Evolutionary conservation across 164 flowering plant genomes (phyloP), one percentile per base, ranked within the genome.

Genomic region (Magnolia officinalis): DNA sequence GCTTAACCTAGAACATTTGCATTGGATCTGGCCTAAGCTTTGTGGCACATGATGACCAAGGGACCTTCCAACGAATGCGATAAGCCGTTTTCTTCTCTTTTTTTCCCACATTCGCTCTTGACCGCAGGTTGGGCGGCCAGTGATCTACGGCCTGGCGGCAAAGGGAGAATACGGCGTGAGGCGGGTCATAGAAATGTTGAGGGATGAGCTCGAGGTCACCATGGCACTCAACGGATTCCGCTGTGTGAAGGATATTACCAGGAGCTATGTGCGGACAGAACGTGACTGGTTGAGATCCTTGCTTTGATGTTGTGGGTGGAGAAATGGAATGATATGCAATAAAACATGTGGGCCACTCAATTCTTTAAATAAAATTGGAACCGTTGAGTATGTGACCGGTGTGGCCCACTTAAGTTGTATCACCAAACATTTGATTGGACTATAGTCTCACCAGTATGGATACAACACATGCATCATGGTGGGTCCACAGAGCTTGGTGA

Each of bases 221-320:
- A 91, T 90, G 95, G 90, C 94, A 49, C 91, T 91, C 5, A 72
- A 88, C 26, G 95, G 94, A 31, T 91, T 95, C 79, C 75, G 85
- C 2, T 73, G 78, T 45, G 1, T 91, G 45, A 85, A 86, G 80
- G 89, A 86, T 67, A 91, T 91, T 29, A 86, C 88, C 19, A 83
- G 97, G 78, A 73, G 72, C 71, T 89, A 85, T 69, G 84, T 91
- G 0, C 85, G 71, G 69, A 89, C 90, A 1, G 81, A 80, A 29
- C 67, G 55, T n/a, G 89, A 88, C 13, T 75, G 83, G 52, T 80
- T 81, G 31, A 81, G 63, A 5, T 86, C 90, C 69, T 78, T 76
- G 85, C 83, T 90, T 31, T 86, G 74, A 68, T 20, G 19, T 16
- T 16, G 11, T 55, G 61, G 61, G 1, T 55, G 61, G 4, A 55